Evolutionary conservation across 139 green algal genomes (phyloP).

Genomic region (Edaphochlamys debaryana): DNA sequence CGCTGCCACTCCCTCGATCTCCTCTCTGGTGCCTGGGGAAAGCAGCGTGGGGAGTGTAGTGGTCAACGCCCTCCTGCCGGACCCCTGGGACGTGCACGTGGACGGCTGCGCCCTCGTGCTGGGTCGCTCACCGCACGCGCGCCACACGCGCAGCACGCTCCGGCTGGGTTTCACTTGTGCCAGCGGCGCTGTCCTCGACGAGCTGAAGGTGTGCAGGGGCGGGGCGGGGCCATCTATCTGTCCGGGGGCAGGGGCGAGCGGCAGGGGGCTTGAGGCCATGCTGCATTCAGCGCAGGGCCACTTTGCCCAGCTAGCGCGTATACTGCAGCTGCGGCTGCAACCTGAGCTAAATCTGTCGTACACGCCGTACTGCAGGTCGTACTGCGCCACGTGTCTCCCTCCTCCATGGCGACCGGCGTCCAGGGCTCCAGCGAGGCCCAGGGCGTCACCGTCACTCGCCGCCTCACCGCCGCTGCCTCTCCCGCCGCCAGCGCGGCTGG

Average conservation of each 20-base stretch:
- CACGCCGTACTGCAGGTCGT: neutral
- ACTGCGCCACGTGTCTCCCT: constrained; percentile 9
- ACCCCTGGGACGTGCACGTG: too few species aligned
- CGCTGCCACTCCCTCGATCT: too few species aligned
- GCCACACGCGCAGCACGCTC: neutral
- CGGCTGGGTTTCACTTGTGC: neutral
- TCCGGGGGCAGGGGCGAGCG: too few species aligned
- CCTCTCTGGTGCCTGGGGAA: too few species aligned
- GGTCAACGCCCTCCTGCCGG: too few species aligned
- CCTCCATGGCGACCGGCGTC: constrained; percentile 10
- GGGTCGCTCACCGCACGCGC: neutral
- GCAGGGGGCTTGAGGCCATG: too few species aligned
- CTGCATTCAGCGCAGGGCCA: neutral
- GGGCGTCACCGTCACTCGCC: neutral
- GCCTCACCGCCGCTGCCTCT: neutral
- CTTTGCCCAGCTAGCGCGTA: neutral
- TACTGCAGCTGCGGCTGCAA: neutral
- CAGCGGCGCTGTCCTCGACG: neutral
- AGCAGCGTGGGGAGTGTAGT: too few species aligned
- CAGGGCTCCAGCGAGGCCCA: neutral
- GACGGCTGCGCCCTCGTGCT: neutral
- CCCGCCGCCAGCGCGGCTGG: neutral
- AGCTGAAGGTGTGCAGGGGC: neutral
- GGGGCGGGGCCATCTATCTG: neutral
- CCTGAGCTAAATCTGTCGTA: neutral